Base-by-base conservation (phyloP, 2,329 filamentous ascomycete genomes). In the Pseudopithomyces maydicus region DNA sequence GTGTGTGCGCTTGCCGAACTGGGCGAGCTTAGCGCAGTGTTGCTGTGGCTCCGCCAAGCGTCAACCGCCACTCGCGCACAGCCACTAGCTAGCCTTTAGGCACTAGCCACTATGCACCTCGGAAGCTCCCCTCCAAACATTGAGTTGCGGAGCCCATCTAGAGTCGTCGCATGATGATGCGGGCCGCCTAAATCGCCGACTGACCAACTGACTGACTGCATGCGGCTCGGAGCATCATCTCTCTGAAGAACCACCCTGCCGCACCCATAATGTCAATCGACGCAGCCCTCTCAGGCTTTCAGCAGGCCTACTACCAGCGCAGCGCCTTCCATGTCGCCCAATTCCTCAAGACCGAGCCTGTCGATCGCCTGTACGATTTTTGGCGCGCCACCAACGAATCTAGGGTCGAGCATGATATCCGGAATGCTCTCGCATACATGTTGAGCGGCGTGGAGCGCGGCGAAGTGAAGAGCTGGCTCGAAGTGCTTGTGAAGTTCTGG, bases 401-500 rank as follows among this genome's bases (percentile, higher is more conserved):
- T 63, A 86, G 85, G 66, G 80, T 88, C 48, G 86, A 88, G 61
- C 81, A 82, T 35, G 90, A 95, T 67, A 81, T 97, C 52, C 87
- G 88, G 55, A 88, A 90, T 69, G 76, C 79, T 44, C 83, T 95
- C 55, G 85, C 94, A 57, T 86, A 88, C 63, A 86, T 82, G 65
- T 83, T 82, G 54, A 76, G 80, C 29, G 83, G 80, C 51, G 74
- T 92, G 22, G 79, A 82, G n/a, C 82, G 85, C 39, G 84, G 88
- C 39, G 91, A 97, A 78, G 80, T 86, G 22, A 85, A 83, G 56
- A 89, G 88, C n/a, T 99, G 95, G 95, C 82, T 89, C 0, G 93
- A 97, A 38, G 87, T 98, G 29, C 96, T 93, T 71, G 80, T 84
- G 35, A 82, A 86, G 19, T 97, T 93, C 72, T 97, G 93, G 92